Conservation (phyloP, 2,329 filamentous ascomycete genomes). For the Cercospora brassicicola region DNA sequence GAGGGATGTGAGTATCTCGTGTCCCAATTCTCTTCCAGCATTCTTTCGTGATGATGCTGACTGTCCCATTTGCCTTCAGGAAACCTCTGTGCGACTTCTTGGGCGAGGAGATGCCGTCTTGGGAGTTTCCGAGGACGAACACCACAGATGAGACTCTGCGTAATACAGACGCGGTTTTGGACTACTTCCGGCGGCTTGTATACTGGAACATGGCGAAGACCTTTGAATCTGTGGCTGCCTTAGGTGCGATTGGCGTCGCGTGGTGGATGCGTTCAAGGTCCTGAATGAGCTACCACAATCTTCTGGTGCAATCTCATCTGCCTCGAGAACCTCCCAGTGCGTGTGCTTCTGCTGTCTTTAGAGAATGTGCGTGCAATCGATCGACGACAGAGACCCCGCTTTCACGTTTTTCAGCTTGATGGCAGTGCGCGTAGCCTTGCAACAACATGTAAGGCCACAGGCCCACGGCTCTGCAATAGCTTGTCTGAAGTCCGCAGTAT, state of each 20-base stretch:
- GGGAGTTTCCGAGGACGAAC: background rate
- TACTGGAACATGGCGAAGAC: background rate
- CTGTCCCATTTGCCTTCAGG: background rate
- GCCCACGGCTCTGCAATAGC: no score
- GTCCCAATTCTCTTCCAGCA: background rate
- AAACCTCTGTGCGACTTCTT: background rate
- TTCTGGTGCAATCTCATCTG: no score
- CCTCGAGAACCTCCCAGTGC: no score
- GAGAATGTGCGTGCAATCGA: no score
- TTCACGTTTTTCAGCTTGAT: no score
- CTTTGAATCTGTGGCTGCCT: background rate
- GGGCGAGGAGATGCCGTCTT: background rate
- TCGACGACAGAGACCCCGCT: no score
- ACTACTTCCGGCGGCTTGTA: background rate
- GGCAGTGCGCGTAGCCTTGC: no score
- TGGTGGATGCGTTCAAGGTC: background rate
- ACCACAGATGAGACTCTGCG: background rate
- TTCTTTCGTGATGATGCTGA: background rate
- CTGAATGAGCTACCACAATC: background rate
- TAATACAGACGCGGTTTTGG: background rate
- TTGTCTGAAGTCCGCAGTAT: no score
- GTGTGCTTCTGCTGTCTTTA: no score
- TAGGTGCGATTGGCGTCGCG: background rate
- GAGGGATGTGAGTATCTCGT: background rate
- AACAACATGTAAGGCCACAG: no score